phyloP scores from a whole-genome alignment of 1,139 yeast species.

The Zygoascus hellenicus region DNA sequence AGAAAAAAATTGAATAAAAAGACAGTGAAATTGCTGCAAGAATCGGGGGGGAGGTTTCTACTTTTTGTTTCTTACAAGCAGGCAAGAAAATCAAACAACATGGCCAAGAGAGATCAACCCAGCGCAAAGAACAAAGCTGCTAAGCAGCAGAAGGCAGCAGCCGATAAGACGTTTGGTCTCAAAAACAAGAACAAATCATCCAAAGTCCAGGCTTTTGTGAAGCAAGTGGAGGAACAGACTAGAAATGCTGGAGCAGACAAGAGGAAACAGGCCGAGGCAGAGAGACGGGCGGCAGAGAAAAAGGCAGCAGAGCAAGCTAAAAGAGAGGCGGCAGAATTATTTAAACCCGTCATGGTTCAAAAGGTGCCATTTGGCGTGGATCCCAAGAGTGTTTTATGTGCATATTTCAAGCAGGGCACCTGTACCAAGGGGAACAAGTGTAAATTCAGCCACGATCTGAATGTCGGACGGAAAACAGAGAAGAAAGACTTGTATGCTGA shows the following conservation, averaged over 20 bases:
- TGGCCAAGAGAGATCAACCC: slow-evolving; percentile 51
- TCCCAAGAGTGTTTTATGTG: slow-evolving; percentile 91
- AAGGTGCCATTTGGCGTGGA: slow-evolving; percentile 97
- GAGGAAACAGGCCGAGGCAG: slow-evolving; percentile 72
- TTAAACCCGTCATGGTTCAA: slow-evolving; percentile 63
- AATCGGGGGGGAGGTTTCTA: too few species aligned
- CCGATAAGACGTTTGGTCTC: slow-evolving; percentile 91
- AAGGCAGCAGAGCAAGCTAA: slow-evolving; percentile 88
- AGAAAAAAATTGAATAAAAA: too few species aligned
- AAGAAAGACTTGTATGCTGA: slow-evolving; percentile 94
- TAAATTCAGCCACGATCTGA: slow-evolving; percentile 89
- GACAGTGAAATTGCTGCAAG: too few species aligned
- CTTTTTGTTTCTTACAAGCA: too few species aligned
- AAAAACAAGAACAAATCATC: slow-evolving; percentile 76
- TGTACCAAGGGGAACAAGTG: slow-evolving; percentile 90
- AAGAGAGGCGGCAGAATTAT: slow-evolving; percentile 74
- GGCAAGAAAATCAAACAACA: neutral
- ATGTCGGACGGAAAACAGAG: slow-evolving; percentile 78
- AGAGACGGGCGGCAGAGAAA: slow-evolving; percentile 75
- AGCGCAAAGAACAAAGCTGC: slow-evolving; percentile 56
- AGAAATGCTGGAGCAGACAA: slow-evolving; percentile 52
- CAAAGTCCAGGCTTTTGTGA: slow-evolving; percentile 81
- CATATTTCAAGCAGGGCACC: slow-evolving; percentile 79
- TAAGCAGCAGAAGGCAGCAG: slow-evolving; percentile 63
- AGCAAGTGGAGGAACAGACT: slow-evolving; percentile 67